These are phyloP conservation scores for Conticribra guillardii DNA, from an alignment of 108 stramenopile species.

Conservation along the genomic window DNA sequence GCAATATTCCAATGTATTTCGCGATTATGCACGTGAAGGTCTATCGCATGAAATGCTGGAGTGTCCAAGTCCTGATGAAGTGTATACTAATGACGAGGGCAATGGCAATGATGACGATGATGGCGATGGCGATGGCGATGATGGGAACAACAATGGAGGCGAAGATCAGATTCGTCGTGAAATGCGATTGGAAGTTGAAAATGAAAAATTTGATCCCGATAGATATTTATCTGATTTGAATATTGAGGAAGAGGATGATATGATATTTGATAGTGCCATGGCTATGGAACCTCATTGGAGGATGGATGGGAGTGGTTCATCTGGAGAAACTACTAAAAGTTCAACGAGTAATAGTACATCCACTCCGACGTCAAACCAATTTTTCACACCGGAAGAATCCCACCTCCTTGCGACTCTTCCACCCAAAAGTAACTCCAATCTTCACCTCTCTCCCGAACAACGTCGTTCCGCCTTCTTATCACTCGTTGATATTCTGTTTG, in stretches of 20 bases:
- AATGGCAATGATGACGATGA: constrained; percentile 6
- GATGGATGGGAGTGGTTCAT: not conserved
- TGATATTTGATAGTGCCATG: constrained; percentile 68
- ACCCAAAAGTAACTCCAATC: constrained; percentile 22
- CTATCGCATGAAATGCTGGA: constrained; percentile 82
- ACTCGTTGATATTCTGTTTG: constrained; percentile 83
- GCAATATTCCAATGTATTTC: constrained; percentile 74
- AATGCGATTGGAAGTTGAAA: constrained; percentile 67
- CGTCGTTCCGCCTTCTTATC: constrained; percentile 41
- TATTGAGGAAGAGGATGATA: constrained; percentile 53
- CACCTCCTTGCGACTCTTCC: constrained; percentile 68
- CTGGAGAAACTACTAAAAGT: no score
- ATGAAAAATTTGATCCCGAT: constrained; percentile 75
- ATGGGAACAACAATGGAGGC: constrained; percentile 4
- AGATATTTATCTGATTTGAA: constrained; percentile 76
- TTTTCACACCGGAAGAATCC: constrained; percentile 69
- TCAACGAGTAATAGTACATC: no score
- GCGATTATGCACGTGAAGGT: constrained; percentile 75
- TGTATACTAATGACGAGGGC: not conserved
- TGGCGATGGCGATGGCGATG: constrained; percentile 8
- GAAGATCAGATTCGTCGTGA: constrained; percentile 50
- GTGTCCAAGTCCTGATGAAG: constrained; percentile 68
- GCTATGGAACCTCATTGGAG: constrained; percentile 75
- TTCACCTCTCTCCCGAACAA: constrained; percentile 31
- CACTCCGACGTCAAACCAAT: constrained; percentile 10